Base-by-base conservation (phyloP, 148 eudicot species). In the Spergularia bocconei region DNA sequence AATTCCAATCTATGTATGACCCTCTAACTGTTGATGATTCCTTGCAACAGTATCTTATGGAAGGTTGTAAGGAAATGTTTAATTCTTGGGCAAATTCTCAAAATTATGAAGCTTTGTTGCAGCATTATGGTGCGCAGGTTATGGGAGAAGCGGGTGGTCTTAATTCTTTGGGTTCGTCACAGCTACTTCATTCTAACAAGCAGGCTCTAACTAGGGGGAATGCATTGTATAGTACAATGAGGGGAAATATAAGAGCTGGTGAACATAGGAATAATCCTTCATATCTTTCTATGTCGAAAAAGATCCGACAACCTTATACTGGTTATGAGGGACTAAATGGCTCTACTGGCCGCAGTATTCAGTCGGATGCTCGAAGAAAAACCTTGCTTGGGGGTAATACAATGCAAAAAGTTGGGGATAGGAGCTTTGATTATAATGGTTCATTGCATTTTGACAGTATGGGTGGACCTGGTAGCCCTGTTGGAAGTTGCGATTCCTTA, bases 301-400 rank as follows among this genome's bases (percentile, higher is more conserved):
- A 78, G 64, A 47, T 63, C 38, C 80, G 85, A 72, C 84, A 71
- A 64, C 72, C 63, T 47, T 77, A 67, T 68, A 75, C 73, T 51
- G 74, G 70, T 60, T 87, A 85, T 69, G 84, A 74, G 33, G 62
- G 78, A 61, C 6, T 64, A 63, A 82, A 78, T 71, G 74, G 64
- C 44, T 79, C 73, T 38, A 53, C 50, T 64, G 77, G 71, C 51
- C 85, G 80, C 67, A 39, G 13, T 50, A 66, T 75, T 66, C 73
- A 74, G 25, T 77, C 77, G 0, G 62, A 52, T 70, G 79, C 73
- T 53, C 78, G 75, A 20, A 76, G 63, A 72, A 83, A 79, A 70
- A 71, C 80, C 68, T 60, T 75, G 19, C 56, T 20, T 63, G 9
- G 48, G 64, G 88, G 82, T 61, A 79, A 38, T 39, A n/a, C 76